Percentiles rank a stretch among this genome's conserved stretches.
Conservation (phyloP, 352 stramenopile genomes). For the Phytophthora brassicae region DNA sequence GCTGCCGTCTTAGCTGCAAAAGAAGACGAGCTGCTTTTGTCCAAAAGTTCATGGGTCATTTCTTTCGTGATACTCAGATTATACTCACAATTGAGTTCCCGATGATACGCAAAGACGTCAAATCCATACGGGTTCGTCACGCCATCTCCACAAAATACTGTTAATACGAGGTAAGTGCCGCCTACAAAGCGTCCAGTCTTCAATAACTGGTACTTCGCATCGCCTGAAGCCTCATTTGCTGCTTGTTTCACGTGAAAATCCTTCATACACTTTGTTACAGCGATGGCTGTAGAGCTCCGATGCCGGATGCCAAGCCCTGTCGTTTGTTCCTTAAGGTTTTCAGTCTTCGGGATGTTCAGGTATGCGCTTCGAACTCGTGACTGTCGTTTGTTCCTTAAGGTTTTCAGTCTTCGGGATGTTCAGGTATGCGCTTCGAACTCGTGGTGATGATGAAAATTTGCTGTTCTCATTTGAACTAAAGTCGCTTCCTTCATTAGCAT, state of each 20-base stretch:
- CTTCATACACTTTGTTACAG: conserved; percentile 34
- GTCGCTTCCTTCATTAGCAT: neutral
- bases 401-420: neutral
- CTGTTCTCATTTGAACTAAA: conserved; percentile 5
- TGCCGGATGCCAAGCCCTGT: neutral
- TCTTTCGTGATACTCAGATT: conserved; percentile 57
- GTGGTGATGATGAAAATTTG: conserved; percentile 1
- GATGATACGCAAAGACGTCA: conserved; percentile 60
- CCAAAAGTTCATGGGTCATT: conserved; percentile 62
- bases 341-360: neutral
- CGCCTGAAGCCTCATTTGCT: conserved; percentile 19
- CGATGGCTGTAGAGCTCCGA: conserved; percentile 16
- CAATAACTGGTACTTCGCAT: conserved; percentile 59
- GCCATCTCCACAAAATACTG: conserved; percentile 67
- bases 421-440: conserved; percentile 8
- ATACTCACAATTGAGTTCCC: conserved; percentile 50
- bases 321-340: conserved; percentile 8
- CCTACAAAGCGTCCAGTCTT: conserved; percentile 69
- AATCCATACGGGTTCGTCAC: conserved; percentile 71
- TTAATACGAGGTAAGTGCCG: conserved; percentile 64
- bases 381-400: conserved; percentile 7
- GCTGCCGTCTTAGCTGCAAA: conserved; percentile 60
- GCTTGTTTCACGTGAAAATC: conserved; percentile 33
- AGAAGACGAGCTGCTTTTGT: conserved; percentile 54
- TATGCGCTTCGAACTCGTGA: conserved; percentile 9